Evolutionary conservation across 2,329 filamentous ascomycete species (phyloP).

Genomic region (Pestalotiopsis sp.): DNA sequence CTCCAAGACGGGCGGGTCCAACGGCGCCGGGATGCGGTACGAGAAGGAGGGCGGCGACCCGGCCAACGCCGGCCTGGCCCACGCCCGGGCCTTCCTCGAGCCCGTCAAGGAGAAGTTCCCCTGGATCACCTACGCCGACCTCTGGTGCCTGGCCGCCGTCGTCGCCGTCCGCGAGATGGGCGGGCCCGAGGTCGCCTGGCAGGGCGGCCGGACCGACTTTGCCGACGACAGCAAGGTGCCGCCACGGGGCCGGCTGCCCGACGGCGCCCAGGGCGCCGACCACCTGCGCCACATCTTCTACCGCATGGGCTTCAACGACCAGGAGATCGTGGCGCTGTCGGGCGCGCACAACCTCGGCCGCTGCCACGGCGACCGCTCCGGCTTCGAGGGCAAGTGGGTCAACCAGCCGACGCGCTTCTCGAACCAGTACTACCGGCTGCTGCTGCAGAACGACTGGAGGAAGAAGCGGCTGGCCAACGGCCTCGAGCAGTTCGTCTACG

Average conservation of each 20-base stretch:
- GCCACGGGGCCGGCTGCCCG: conserved; percentile 66
- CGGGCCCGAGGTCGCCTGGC: conserved; percentile 59
- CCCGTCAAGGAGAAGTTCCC: conserved; percentile 60
- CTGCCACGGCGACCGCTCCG: conserved; percentile 47
- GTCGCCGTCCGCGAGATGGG: conserved; percentile 63
- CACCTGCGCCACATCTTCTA: conserved; percentile 89
- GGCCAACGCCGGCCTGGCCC: conserved; percentile 65
- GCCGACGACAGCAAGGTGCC: conserved; percentile 63
- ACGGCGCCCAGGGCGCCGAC: conserved; percentile 74
- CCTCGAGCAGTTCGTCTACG: conserved; percentile 56
- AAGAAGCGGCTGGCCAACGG: conserved; percentile 29
- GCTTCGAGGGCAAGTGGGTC: conserved; percentile 39
- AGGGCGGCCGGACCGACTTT: conserved; percentile 61
- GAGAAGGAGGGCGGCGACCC: conserved; percentile 66
- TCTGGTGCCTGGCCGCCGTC: conserved; percentile 65
- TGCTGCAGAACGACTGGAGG: conserved; percentile 33
- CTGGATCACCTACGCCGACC: conserved; percentile 68
- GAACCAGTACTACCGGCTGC: conserved; percentile 38
- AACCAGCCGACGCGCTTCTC: conserved; percentile 39
- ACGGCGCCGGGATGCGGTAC: conserved; percentile 69
- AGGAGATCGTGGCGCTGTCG: conserved; percentile 87
- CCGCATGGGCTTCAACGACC: conserved; percentile 96
- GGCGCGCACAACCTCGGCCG: conserved; percentile 83
- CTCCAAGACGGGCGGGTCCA: conserved; percentile 64
- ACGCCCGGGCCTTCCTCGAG: conserved; percentile 66